Conservation (phyloP, 305 asterid genomes). For the Solanum hybrid region DNA sequence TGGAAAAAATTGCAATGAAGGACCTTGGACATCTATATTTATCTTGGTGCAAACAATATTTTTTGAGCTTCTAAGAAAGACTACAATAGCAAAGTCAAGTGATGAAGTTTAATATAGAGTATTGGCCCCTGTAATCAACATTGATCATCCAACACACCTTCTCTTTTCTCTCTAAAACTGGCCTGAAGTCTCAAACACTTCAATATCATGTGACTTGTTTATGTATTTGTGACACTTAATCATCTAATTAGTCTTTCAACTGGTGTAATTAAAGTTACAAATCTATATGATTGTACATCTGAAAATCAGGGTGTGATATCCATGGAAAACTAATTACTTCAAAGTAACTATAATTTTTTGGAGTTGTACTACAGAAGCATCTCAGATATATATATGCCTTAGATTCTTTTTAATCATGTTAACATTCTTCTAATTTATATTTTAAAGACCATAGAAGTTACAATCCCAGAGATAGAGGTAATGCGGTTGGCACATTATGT, state of each 20-base stretch:
- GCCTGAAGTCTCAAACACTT: not conserved
- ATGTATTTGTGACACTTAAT: not conserved
- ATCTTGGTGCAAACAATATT: not conserved
- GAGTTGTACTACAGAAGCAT: not conserved
- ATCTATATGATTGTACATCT: not conserved
- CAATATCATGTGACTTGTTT: not conserved
- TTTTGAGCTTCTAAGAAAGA: not conserved
- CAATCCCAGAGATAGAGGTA: conserved; percentile 73
- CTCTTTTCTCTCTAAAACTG: not conserved
- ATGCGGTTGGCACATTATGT: conserved; percentile 86
- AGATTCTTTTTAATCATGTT: not conserved
- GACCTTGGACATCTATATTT: not conserved
- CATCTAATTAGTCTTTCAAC: not conserved
- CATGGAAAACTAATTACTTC: not conserved
- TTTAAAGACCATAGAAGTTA: conserved; percentile 56
- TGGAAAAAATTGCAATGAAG: not conserved
- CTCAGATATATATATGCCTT: not conserved
- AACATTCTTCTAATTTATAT: not conserved
- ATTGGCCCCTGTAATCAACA: not conserved
- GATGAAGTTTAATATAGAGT: not conserved
- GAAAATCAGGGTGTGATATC: not conserved
- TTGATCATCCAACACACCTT: not conserved
- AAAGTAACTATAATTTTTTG: not conserved
- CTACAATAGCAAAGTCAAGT: not conserved
- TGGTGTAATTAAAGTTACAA: not conserved